phyloP scores from a whole-genome alignment of 495 filamentous ascomycete genomes.

The Trichoderma gamsii region DNA sequence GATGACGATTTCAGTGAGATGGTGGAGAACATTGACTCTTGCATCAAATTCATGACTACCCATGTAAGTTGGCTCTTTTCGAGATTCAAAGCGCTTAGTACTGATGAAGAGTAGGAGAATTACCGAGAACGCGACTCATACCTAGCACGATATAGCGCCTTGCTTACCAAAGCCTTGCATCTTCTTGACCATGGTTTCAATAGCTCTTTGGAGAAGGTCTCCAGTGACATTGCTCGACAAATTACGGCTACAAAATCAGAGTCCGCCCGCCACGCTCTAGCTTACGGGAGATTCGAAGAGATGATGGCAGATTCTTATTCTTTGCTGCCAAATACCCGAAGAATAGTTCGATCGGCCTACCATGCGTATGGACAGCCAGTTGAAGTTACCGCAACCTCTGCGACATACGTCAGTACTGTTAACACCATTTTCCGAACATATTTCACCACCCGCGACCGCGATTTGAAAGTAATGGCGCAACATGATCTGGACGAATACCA shows the following conservation, averaged over 20 bases:
- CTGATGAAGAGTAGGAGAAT: slow-evolving; percentile 49
- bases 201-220: slow-evolving; percentile 38
- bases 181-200: slow-evolving; percentile 48
- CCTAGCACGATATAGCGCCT: slow-evolving; percentile 81
- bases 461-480: slow-evolving; percentile 48
- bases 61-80: slow-evolving; percentile 51
- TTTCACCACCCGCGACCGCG: slow-evolving; percentile 38
- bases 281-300: slow-evolving; percentile 45
- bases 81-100: slow-evolving; percentile 19
- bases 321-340: slow-evolving; percentile 40
- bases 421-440: slow-evolving; percentile 41
- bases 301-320: slow-evolving; percentile 41
- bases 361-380: slow-evolving; percentile 55
- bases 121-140: slow-evolving; percentile 86
- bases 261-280: slow-evolving; percentile 45
- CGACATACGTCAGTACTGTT: slow-evolving; percentile 57
- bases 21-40: slow-evolving; percentile 75
- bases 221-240: slow-evolving; percentile 39
- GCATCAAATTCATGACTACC: slow-evolving; percentile 79
- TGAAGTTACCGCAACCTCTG: slow-evolving; percentile 42
- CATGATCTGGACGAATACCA: slow-evolving; percentile 48
- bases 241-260: slow-evolving; percentile 42
- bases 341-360: slow-evolving; percentile 50
- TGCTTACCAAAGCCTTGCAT: slow-evolving; percentile 54
- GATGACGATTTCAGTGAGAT: slow-evolving; percentile 79